Conservation (phyloP, 169 alveolate species). For the Cryptosporidium viatorum region DNA sequence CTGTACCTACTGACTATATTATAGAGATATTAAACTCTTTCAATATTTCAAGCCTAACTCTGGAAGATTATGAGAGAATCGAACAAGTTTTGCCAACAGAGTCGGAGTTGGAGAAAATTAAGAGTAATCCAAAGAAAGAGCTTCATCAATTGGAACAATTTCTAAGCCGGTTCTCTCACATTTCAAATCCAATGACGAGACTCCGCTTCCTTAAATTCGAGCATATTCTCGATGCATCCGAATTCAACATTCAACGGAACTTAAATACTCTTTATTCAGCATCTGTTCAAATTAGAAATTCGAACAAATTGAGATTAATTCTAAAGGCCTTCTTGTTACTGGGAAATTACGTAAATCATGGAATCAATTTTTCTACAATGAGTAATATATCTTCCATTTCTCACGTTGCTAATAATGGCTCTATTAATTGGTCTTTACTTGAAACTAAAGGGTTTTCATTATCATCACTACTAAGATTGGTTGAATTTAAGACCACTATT, state of each 20-base stretch:
- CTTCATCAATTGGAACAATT: conserved; percentile 66
- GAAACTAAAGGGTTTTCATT: conserved; percentile 78
- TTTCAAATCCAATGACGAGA: conserved; percentile 73
- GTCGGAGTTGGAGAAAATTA: conserved; percentile 57
- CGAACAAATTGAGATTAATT: conserved; percentile 36
- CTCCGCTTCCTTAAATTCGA: conserved; percentile 60
- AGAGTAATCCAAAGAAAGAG: conserved; percentile 34
- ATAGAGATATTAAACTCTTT: conserved; percentile 70
- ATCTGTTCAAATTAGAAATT: conserved; percentile 74
- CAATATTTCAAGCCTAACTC: conserved; percentile 73
- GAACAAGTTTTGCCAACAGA: conserved; percentile 78
- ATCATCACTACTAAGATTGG: conserved; percentile 74
- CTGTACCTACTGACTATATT: conserved; percentile 75
- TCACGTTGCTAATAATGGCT: conserved; percentile 46
- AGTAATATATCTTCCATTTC: conserved; percentile 40
- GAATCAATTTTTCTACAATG: conserved; percentile 48
- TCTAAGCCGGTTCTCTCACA: conserved; percentile 57
- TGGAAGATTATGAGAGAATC: conserved; percentile 74
- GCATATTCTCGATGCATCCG: conserved; percentile 65
- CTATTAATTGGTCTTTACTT: conserved; percentile 70
- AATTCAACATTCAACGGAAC: conserved; percentile 59
- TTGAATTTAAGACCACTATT: conserved; percentile 78
- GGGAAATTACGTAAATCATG: conserved; percentile 81
- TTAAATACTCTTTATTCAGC: conserved; percentile 73
- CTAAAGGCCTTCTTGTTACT: conserved; percentile 78